These are phyloP conservation scores for Entophlyctis luteolus DNA, from an alignment of 192 early-diverging fungal species.

Conservation along the genomic window DNA sequence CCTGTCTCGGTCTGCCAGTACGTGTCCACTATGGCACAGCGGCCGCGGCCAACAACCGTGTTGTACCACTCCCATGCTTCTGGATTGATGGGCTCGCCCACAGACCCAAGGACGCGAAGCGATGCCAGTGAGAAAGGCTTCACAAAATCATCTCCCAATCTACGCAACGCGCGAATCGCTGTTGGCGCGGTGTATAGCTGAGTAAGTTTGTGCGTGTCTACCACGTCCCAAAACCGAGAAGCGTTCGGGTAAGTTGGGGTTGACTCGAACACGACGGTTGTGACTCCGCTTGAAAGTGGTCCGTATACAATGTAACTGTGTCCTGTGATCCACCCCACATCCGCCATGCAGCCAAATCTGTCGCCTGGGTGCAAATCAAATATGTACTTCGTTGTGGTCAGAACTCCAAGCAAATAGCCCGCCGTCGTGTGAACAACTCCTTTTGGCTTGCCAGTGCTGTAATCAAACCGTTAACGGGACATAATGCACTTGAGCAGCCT, in stretches of 20 bases:
- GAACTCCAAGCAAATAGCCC: conserved; percentile 91
- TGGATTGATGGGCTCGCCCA: conserved; percentile 97
- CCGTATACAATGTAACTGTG: conserved; percentile 90
- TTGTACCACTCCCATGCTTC: conserved; percentile 98
- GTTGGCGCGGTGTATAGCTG: conserved; percentile 99
- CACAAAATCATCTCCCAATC: conserved; percentile 76
- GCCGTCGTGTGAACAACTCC: conserved; percentile 92
- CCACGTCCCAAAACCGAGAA: conserved; percentile 51
- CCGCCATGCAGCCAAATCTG: conserved; percentile 90
- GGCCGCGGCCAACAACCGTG: conserved; percentile 78
- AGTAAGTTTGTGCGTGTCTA: conserved; percentile 87
- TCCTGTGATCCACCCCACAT: conserved; percentile 79
- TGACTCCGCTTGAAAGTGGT: conserved; percentile 77
- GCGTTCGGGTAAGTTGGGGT: conserved; percentile 89
- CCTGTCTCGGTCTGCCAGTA: conserved; percentile 85
- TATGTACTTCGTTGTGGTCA: conserved; percentile 80
- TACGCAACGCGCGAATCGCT: conserved; percentile 91
- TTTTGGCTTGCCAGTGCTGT: conserved; percentile 82
- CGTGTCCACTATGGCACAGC: conserved; percentile 93
- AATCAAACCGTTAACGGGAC: neutral
- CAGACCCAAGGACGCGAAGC: conserved; percentile 87
- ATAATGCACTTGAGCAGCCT: neutral
- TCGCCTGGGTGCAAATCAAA: conserved; percentile 91
- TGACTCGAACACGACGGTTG: conserved; percentile 91
- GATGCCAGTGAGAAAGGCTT: conserved; percentile 73